These are phyloP conservation scores for Metarhizium brunneum DNA, from an alignment of 2,329 filamentous ascomycete genomes.

Conservation along the genomic window DNA sequence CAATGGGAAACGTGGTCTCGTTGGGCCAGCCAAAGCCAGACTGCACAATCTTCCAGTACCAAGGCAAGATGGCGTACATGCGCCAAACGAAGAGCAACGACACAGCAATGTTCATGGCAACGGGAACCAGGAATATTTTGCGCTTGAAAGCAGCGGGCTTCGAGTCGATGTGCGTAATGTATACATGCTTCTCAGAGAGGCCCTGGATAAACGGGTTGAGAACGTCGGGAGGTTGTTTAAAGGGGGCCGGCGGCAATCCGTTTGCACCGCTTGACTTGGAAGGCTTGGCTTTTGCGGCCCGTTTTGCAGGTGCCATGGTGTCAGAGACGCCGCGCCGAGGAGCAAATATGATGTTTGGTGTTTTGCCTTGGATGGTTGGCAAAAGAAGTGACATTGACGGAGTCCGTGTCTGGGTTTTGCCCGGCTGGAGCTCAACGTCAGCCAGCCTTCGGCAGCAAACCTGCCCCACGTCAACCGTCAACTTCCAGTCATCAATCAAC, in stretches of 20 bases:
- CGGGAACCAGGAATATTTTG: constrained; percentile 73
- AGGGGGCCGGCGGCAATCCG: constrained; percentile 49
- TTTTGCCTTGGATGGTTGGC: no score
- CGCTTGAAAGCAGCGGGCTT: constrained; percentile 64
- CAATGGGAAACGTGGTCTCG: constrained; percentile 54
- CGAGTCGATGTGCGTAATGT: constrained; percentile 75
- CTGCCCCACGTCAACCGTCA: no score
- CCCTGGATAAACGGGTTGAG: constrained; percentile 57
- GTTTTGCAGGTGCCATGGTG: constrained; percentile 25
- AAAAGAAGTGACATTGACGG: no score
- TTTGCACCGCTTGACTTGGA: constrained; percentile 14
- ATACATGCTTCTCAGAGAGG: constrained; percentile 62
- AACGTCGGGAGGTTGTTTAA: constrained; percentile 53
- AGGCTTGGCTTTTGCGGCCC: constrained; percentile 21
- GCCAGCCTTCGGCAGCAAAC: no score
- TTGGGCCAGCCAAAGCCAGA: constrained; percentile 58
- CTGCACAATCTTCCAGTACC: constrained; percentile 60
- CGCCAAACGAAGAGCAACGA: constrained; percentile 57
- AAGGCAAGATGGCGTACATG: constrained; percentile 57
- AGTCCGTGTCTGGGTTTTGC: no score
- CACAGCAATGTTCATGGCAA: constrained; percentile 65
- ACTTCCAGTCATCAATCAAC: no score
- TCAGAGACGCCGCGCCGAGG: no score
- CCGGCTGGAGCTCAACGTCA: no score
- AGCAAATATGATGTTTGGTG: no score